Percentiles rank a stretch among this genome's conserved stretches.
Conservation (phyloP, 257 asterid species). For the Solanum corneliomulleri region DNA sequence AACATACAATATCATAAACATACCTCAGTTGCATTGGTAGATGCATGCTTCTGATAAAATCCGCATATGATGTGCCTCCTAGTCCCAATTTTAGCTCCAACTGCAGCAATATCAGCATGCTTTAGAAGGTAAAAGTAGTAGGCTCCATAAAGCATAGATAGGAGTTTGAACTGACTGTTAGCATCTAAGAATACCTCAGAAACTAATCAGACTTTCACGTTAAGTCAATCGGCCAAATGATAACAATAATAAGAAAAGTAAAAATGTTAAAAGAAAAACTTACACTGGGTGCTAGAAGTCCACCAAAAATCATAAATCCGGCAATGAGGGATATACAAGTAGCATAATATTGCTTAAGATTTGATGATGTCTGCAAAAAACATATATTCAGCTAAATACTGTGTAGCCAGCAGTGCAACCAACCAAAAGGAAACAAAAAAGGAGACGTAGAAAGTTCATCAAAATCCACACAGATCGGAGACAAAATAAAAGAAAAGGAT, state of each 20-base stretch:
- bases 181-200: neutral
- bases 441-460: neutral
- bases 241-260: neutral
- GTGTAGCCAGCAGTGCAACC: neutral
- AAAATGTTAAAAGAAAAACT: constrained; percentile 18
- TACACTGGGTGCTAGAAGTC: constrained; percentile 89
- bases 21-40: constrained; percentile 94
- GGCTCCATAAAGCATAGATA: neutral
- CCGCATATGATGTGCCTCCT: constrained; percentile 93
- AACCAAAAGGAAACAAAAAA: neutral
- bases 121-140: neutral
- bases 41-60: constrained; percentile 74
- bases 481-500: neutral
- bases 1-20: neutral
- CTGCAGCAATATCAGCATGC: constrained; percentile 22
- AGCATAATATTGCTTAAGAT: constrained; percentile 74
- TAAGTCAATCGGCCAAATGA: neutral
- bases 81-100: constrained; percentile 86
- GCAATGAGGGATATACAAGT: constrained; percentile 82
- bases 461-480: neutral
- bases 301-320: constrained; percentile 88
- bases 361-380: constrained; percentile 55
- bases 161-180: neutral
- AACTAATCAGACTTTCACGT: neutral
- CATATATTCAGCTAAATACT: neutral